Conservation (phyloP, 1,284 basidiomycete genomes). For the Wallemia mellicola region DNA sequence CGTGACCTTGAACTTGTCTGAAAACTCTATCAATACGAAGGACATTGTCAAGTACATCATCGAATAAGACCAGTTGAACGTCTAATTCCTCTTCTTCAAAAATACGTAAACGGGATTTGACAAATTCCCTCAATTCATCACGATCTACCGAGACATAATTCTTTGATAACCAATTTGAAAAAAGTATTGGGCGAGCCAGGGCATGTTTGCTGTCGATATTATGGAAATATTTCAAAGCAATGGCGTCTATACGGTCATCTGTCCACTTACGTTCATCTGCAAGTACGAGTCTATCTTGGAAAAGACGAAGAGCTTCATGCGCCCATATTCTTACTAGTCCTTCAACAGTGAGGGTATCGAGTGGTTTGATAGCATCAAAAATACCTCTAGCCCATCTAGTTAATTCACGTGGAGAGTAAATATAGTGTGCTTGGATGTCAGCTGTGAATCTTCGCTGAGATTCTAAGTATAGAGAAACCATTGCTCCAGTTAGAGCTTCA, state of each 20-base stretch:
- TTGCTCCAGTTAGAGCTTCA: conserved; percentile 81
- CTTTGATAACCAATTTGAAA: conserved; percentile 98
- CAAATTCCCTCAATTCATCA: conserved; percentile 76
- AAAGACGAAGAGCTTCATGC: conserved; percentile 84
- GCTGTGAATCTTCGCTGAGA: conserved; percentile 87
- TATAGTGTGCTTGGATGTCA: conserved; percentile 88
- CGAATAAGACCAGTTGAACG: conserved; percentile 91
- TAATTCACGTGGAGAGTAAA: conserved; percentile 95
- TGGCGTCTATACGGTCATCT: conserved; percentile 63
- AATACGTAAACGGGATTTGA: conserved; percentile 73
- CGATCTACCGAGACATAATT: conserved; percentile 84
- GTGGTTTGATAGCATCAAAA: conserved; percentile 76
- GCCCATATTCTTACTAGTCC: conserved; percentile 94
- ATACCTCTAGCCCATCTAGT: conserved; percentile 95
- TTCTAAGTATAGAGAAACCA: conserved; percentile 83
- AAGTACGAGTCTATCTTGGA: conserved; percentile 83
- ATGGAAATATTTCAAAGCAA: conserved; percentile 67
- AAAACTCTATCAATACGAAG: conserved; percentile 96
- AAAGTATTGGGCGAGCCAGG: conserved; percentile 64
- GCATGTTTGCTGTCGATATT: conserved; percentile 60
- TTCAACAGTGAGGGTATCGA: conserved; percentile 70
- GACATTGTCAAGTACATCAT: conserved; percentile 91
- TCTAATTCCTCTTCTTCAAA: conserved; percentile 97
- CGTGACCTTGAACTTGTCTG: conserved; percentile 84
- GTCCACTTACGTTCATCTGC: conserved; percentile 86